A percentile compares a stretch with the other conserved stretches of the same genome.
Evolutionary conservation across 192 early-diverging fungal genomes (phyloP).

Genomic region (Podila epigama): DNA sequence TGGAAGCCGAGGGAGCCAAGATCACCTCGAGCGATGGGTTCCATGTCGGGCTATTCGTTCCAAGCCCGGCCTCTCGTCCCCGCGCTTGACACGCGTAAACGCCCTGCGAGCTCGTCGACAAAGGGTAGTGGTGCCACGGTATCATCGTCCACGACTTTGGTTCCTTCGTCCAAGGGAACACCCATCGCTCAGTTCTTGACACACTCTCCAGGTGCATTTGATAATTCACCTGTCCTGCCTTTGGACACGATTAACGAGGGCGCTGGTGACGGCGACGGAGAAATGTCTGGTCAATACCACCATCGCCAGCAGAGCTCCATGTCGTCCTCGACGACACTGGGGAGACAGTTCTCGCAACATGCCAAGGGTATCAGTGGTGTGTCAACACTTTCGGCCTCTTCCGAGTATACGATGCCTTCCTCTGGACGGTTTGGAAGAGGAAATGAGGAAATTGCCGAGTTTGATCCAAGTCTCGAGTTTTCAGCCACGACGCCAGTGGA

Average conservation of each 20-base stretch:
- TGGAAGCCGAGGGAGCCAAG: constrained; percentile 20
- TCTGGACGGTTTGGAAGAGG: constrained; percentile 12
- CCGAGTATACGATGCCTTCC: constrained; percentile 14
- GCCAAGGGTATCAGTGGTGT: constrained; percentile 23
- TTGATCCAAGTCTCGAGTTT: constrained; percentile 21
- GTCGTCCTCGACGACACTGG: constrained; percentile 23
- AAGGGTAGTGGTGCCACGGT: constrained; percentile 16
- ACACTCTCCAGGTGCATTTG: not conserved
- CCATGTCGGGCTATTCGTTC: not conserved
- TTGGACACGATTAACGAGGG: not conserved
- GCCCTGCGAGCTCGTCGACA: not conserved
- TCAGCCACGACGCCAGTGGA: constrained; percentile 25
- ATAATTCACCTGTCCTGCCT: not conserved
- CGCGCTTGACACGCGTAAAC: constrained; percentile 14
- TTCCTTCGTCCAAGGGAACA: not conserved
- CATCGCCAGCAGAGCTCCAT: constrained; percentile 8
- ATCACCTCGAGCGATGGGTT: too few species aligned
- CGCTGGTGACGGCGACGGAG: too few species aligned
- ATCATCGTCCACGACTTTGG: constrained; percentile 8
- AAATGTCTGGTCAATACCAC: not conserved
- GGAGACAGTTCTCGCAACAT: constrained; percentile 15
- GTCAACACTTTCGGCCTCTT: constrained; percentile 20
- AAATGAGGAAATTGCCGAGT: constrained; percentile 7
- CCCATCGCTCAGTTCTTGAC: constrained; percentile 1
- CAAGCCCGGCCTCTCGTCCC: constrained; percentile 8